Conservation (phyloP, 2,329 filamentous ascomycete genomes). For the Ilyonectria robusta region DNA sequence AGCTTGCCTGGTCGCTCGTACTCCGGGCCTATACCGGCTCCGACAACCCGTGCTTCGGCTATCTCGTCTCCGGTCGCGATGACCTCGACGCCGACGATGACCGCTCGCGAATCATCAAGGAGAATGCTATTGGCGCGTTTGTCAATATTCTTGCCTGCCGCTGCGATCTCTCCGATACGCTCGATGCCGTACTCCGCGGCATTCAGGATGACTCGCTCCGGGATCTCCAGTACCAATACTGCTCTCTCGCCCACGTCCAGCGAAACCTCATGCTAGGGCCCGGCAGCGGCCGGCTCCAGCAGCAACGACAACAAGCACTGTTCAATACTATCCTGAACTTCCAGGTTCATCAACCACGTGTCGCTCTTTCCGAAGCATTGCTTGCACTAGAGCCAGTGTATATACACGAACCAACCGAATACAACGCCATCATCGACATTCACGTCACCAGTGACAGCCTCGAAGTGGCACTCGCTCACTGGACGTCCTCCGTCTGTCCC, state of each 20-base stretch:
- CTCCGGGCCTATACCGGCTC: background rate
- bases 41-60: background rate
- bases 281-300: too few species aligned
- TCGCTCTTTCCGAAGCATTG: too few species aligned
- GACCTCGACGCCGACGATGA: background rate
- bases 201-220: conserved; percentile 21
- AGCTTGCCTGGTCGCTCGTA: conserved; percentile 1
- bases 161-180: background rate
- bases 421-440: too few species aligned
- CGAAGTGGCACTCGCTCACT: too few species aligned
- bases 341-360: too few species aligned
- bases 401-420: too few species aligned
- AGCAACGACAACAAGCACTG: conserved; percentile 1
- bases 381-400: too few species aligned
- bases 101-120: too few species aligned
- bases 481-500: too few species aligned
- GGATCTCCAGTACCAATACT: conserved; percentile 28
- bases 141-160: conserved; percentile 38
- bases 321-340: conserved; percentile 41
- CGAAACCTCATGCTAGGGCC: conserved; percentile 15
- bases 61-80: background rate
- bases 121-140: conserved; percentile 13
- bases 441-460: too few species aligned
- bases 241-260: conserved; percentile 30
- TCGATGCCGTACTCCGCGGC: background rate